Base-by-base conservation (phyloP, 2,329 filamentous ascomycete species). In the Pseudomassariella vexata region DNA sequence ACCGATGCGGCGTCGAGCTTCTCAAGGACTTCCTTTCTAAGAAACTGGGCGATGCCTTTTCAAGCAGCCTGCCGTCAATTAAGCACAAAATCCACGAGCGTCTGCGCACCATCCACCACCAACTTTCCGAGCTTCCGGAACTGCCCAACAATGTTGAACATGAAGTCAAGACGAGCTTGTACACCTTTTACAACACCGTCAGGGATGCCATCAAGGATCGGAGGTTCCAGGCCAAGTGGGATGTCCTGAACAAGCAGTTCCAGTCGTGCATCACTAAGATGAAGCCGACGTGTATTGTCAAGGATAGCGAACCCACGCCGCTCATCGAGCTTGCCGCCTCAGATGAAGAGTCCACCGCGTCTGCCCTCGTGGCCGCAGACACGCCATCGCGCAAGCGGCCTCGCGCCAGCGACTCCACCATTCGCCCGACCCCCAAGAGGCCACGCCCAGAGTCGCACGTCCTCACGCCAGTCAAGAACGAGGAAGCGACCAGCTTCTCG, bases 131-230 rank as follows among this genome's bases (percentile, higher is more conserved):
- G 0, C 67, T 89, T 0, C 84, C 84, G 0, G 80, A 85, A 22
- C 70, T 85, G 0, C 81, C 82, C 0, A 57, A 63, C 0, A 85
- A 87, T 25, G 73, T 87, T 0, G 70, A 79, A n/a, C 63, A 79
- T 0, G 74, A 79, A 8, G 68, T 94, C 0, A 69, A 70, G 14
- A 68, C 70, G 2, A 73, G 76, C 9, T 52, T 90, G 0, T 62
- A 65, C 9, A 60, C 60, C 1, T 79, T 90, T 38, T 68, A 73
- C 0, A 57, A 63, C 0, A 49, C 63, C 0, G 64, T 86, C 1
- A 63, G 69, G 5, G 57, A 62, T 0, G 62, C 77, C 1, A 57
- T 85, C 5, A 62, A 70, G 14, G 68, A 68, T 23, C 61, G 65
- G 5, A 52, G 62, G 1, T 74, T 56, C 21, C 45, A 43, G 3